A percentile compares a stretch with the other conserved stretches of the same genome.
Conservation (phyloP, 495 filamentous ascomycete species). For the Tuber umbilicatum region DNA sequence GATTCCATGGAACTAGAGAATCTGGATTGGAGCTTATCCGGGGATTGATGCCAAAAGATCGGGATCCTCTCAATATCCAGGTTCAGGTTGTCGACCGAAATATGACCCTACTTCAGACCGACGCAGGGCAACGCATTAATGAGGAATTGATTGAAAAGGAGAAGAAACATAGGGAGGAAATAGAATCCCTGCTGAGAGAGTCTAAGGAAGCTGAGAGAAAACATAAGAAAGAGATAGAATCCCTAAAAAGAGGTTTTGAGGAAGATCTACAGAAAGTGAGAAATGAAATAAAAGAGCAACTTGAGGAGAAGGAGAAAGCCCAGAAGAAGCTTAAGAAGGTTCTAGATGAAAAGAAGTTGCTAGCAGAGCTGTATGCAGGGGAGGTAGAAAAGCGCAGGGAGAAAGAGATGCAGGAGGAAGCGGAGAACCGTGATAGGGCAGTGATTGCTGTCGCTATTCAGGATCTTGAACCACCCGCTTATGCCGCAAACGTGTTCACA, state of each 20-base stretch:
- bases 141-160: constrained; percentile 31
- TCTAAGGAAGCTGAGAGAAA: not conserved
- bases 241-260: not conserved
- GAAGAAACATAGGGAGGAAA: constrained; percentile 6
- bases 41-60: constrained; percentile 14
- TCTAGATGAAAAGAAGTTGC: not conserved
- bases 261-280: no score
- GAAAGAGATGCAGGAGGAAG: not conserved
- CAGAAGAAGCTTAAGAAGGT: not conserved
- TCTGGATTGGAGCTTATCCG: constrained; percentile 42
- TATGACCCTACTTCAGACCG: constrained; percentile 42
- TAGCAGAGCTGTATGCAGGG: not conserved
- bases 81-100: constrained; percentile 43
- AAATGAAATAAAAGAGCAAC: not conserved
- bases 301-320: accelerated
- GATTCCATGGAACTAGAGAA: constrained; percentile 37
- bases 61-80: constrained; percentile 43
- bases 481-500: not conserved
- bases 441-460: not conserved
- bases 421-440: not conserved
- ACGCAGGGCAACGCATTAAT: constrained; percentile 42
- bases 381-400: no score
- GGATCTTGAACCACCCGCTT: not conserved
- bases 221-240: not conserved
- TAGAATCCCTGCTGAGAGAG: not conserved